A percentile compares a stretch with the other conserved stretches of the same genome.
These are phyloP conservation scores for Guyanaporus albipodus DNA, from an alignment of 768 basidiomycete species.

Conservation along the genomic window DNA sequence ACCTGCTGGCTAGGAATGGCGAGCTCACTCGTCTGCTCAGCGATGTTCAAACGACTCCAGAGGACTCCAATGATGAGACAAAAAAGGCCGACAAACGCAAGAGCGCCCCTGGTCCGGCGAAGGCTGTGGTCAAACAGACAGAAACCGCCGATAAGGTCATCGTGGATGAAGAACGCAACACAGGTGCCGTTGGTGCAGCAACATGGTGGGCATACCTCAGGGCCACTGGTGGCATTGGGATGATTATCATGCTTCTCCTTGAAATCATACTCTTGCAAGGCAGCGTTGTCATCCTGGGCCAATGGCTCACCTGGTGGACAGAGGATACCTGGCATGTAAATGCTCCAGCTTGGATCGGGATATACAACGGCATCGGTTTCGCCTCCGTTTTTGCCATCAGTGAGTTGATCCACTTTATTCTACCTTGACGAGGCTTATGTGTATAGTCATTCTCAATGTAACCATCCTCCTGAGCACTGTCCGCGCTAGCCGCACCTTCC, in stretches of 20 bases:
- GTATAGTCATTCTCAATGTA: slow-evolving; percentile 23
- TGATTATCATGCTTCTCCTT: slow-evolving; percentile 18
- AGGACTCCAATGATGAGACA: slow-evolving; percentile 1
- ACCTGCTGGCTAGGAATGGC: slow-evolving; percentile 31
- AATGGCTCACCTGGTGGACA: slow-evolving; percentile 33
- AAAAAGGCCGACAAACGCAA: slow-evolving; percentile 22
- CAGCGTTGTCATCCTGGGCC: slow-evolving; percentile 21
- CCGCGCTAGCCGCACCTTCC: slow-evolving; percentile 26
- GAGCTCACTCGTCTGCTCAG: slow-evolving; percentile 25
- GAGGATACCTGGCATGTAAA: slow-evolving; percentile 22
- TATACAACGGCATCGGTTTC: slow-evolving; percentile 27
- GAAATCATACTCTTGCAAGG: slow-evolving; percentile 23
- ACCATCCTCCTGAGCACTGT: slow-evolving; percentile 26
- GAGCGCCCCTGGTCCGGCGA: slow-evolving; percentile 10
- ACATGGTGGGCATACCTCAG: slow-evolving; percentile 33
- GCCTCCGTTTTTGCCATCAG: slow-evolving; percentile 16
- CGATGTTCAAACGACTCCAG: slow-evolving; percentile 14
- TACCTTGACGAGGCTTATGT: not conserved
- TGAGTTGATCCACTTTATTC: slow-evolving; percentile 3
- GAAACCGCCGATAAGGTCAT: slow-evolving; percentile 16
- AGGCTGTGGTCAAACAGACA: slow-evolving; percentile 8
- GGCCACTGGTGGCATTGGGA: slow-evolving; percentile 23
- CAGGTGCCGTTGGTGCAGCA: slow-evolving; percentile 19
- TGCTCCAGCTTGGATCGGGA: slow-evolving; percentile 27
- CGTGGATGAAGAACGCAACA: slow-evolving; percentile 23